A percentile compares a stretch with the other conserved stretches of the same genome.
phyloP scores from a whole-genome alignment of 2,329 filamentous ascomycete species.

The Colletotrichum horii region DNA sequence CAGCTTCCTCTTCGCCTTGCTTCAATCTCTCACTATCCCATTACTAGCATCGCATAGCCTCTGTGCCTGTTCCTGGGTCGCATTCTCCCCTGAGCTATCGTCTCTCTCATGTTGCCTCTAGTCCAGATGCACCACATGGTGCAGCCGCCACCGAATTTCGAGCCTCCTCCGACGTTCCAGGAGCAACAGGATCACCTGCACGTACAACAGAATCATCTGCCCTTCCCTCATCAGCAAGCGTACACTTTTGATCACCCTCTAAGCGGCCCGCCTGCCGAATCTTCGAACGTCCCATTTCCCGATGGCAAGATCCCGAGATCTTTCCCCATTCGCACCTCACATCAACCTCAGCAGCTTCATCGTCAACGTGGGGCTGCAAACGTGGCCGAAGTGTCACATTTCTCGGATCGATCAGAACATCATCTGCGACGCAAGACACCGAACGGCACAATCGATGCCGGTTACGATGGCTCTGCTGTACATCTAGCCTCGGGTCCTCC shows the following conservation, averaged over 20 bases:
- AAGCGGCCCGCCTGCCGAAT: conserved; percentile 14
- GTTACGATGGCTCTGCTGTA: conserved; percentile 84
- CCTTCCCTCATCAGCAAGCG: conserved; percentile 24
- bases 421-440: conserved; percentile 91
- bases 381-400: background rate
- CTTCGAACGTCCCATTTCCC: conserved; percentile 8
- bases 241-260: conserved; percentile 22
- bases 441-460: conserved; percentile 88
- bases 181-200: conserved; percentile 28
- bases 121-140: conserved; percentile 58
- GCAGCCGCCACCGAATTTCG: conserved; percentile 46
- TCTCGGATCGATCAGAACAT: conserved; percentile 63
- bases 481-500: conserved; percentile 77
- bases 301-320: conserved; percentile 30
- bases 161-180: conserved; percentile 35
- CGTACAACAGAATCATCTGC: conserved; percentile 24
- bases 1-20: conserved; percentile 28
- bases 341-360: conserved; percentile 31
- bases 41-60: background rate
- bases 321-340: conserved; percentile 41
- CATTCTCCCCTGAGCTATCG: background rate
- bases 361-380: conserved; percentile 25
- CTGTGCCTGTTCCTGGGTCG: background rate
- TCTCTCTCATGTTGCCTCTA: conserved; percentile 51
- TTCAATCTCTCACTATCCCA: conserved; percentile 21